A percentile compares a stretch with the other conserved stretches of the same genome.
Conservation (phyloP, 768 basidiomycete species). For the Hypholoma sublateritium region DNA sequence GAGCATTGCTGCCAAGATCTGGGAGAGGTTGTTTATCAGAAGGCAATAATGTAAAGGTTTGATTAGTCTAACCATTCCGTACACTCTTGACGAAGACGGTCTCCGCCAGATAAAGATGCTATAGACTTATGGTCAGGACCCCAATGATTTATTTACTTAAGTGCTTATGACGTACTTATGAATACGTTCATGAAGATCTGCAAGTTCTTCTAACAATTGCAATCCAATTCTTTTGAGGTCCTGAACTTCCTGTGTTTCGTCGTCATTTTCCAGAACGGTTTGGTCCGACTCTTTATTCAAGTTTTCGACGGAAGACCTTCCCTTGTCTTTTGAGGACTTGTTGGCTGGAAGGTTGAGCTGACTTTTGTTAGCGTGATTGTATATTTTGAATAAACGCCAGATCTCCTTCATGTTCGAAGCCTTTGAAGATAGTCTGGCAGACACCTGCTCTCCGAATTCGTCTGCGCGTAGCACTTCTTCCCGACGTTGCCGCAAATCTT, state of each 20-base stretch:
- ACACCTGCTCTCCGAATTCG: conserved; percentile 50
- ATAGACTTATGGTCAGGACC: conserved; percentile 3
- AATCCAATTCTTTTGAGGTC: conserved; percentile 44
- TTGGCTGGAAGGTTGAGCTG: conserved; percentile 27
- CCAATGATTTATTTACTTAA: background rate
- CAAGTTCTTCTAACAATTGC: conserved; percentile 42
- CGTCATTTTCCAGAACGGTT: conserved; percentile 29
- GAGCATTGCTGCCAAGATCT: conserved; percentile 41
- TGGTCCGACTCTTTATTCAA: conserved; percentile 11
- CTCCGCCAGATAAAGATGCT: conserved; percentile 73
- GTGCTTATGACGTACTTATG: conserved; percentile 49
- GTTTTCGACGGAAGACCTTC: background rate
- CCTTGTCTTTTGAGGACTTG: conserved; percentile 14
- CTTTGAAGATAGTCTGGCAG: conserved; percentile 42
- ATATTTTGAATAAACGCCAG: conserved; percentile 49
- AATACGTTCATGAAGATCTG: conserved; percentile 63
- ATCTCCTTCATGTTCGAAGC: conserved; percentile 50
- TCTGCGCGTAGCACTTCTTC: conserved; percentile 47
- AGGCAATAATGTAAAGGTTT: background rate
- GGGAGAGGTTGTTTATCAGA: conserved; percentile 8
- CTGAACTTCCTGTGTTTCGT: conserved; percentile 34
- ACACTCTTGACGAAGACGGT: conserved; percentile 48
- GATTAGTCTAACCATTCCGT: conserved; percentile 41
- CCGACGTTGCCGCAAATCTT: conserved; percentile 53
- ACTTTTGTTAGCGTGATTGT: conserved; percentile 35